Percentiles rank a stretch among this genome's conserved stretches.
phyloP scores from a whole-genome alignment of 1,284 basidiomycete species.

The Ganoderma meredithae region DNA sequence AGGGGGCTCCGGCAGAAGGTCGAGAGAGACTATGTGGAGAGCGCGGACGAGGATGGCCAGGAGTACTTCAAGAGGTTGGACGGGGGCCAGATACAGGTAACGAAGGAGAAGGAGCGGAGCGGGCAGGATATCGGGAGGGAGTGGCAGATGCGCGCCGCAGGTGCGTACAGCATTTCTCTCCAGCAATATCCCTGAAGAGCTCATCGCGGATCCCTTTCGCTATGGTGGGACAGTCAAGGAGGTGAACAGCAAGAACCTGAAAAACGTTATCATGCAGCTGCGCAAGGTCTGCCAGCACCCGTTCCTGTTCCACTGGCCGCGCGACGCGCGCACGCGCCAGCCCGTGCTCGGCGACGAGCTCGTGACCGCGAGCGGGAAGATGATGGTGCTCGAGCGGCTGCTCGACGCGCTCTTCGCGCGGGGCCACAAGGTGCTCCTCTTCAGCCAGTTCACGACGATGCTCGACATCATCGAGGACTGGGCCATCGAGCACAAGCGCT shows the following conservation, averaged over 20 bases:
- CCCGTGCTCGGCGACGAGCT: constrained; percentile 77
- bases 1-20: constrained; percentile 31
- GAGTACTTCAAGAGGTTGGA: constrained; percentile 75
- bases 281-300: constrained; percentile 96
- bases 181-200: neutral
- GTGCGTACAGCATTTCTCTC: constrained; percentile 51
- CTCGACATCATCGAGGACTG: constrained; percentile 95
- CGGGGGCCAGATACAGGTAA: constrained; percentile 46
- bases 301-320: constrained; percentile 91
- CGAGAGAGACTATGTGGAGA: constrained; percentile 53
- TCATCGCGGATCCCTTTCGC: too few relatives aligned
- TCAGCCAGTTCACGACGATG: constrained; percentile 97
- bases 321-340: constrained; percentile 67
- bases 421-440: constrained; percentile 91
- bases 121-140: constrained; percentile 56
- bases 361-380: constrained; percentile 91
- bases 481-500: constrained; percentile 83
- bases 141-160: constrained; percentile 63
- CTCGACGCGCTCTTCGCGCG: constrained; percentile 85
- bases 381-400: constrained; percentile 93
- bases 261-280: constrained; percentile 95
- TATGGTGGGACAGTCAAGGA: constrained; percentile 63
- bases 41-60: constrained; percentile 63
- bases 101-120: constrained; percentile 45
- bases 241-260: constrained; percentile 91